A percentile compares a stretch with the other conserved stretches of the same genome.
phyloP scores from a whole-genome alignment of 768 basidiomycete species.

The Amanita fuliginea region DNA sequence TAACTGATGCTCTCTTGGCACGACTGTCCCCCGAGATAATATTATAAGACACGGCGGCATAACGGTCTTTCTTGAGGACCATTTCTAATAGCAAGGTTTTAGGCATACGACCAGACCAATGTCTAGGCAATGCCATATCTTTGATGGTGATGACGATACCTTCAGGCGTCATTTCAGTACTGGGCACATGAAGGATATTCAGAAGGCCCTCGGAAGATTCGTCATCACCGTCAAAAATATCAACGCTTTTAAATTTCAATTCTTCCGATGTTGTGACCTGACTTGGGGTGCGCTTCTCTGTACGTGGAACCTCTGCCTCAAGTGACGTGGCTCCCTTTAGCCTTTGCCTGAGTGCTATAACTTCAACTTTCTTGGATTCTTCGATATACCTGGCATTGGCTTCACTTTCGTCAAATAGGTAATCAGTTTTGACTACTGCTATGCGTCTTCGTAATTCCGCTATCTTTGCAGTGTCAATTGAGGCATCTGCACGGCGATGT shows the following conservation, averaged over 20 bases:
- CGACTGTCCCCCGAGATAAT: conserved; percentile 61
- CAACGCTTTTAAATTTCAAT: background rate
- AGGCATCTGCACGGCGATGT: conserved; percentile 15
- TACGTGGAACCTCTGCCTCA: background rate
- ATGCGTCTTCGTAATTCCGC: conserved; percentile 33
- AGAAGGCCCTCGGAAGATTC: conserved; percentile 54
- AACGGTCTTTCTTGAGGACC: conserved; percentile 58
- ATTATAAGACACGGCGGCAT: conserved; percentile 63
- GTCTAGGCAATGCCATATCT: conserved; percentile 76
- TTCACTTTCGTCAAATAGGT: conserved; percentile 62
- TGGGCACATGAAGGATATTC: conserved; percentile 51
- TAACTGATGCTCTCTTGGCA: conserved; percentile 62
- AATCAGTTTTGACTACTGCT: conserved; percentile 37
- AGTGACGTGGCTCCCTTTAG: conserved; percentile 9
- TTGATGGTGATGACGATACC: conserved; percentile 45
- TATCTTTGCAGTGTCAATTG: conserved; percentile 12
- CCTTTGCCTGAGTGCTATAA: conserved; percentile 29
- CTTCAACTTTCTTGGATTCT: conserved; percentile 41
- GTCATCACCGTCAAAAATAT: conserved; percentile 27
- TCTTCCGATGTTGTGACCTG: conserved; percentile 4
- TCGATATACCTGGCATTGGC: conserved; percentile 46
- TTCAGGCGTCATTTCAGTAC: conserved; percentile 40
- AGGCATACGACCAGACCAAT: conserved; percentile 75
- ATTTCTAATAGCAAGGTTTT: conserved; percentile 60
- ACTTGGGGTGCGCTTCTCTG: background rate